Conservation (phyloP, 78 protist genomes). For the Tieghemostelium lacteum region DNA sequence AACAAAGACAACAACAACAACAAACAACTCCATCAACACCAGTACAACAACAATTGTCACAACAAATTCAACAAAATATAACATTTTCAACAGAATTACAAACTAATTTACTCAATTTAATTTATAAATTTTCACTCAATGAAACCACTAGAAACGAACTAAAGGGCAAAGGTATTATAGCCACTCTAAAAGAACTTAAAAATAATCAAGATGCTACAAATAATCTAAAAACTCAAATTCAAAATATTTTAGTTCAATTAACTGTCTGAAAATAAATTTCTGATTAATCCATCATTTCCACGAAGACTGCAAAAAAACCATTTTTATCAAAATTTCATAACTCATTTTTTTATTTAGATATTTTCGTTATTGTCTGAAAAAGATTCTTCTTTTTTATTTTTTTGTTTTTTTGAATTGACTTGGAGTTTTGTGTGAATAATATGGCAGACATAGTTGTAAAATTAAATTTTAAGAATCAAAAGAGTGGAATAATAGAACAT, state of each 20-base stretch:
- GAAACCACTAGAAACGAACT: slow-evolving; percentile 11
- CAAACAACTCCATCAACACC: not conserved
- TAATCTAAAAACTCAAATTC: not conserved
- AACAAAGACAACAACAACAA: not conserved
- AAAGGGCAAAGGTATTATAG: not conserved
- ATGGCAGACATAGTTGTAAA: too few relatives aligned
- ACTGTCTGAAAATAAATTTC: slow-evolving; percentile 28
- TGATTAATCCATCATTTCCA: too few relatives aligned
- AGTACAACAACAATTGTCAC: not conserved
- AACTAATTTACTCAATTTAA: not conserved
- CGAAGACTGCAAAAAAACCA: too few relatives aligned
- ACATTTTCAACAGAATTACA: not conserved
- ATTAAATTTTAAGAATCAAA: too few relatives aligned
- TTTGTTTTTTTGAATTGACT: too few relatives aligned
- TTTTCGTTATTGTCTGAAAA: too few relatives aligned
- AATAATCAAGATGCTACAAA: not conserved
- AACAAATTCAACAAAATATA: slow-evolving; percentile 10
- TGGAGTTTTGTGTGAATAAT: too few relatives aligned
- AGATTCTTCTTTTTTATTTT: too few relatives aligned
- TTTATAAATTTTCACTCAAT: not conserved
- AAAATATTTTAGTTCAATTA: slow-evolving; percentile 42
- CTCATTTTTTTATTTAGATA: too few relatives aligned
- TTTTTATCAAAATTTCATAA: too few relatives aligned
- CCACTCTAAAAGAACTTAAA: slow-evolving; percentile 16
- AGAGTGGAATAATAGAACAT: not conserved